Conservation (phyloP, 2,329 filamentous ascomycete species). For the Fusarium sp. region DNA sequence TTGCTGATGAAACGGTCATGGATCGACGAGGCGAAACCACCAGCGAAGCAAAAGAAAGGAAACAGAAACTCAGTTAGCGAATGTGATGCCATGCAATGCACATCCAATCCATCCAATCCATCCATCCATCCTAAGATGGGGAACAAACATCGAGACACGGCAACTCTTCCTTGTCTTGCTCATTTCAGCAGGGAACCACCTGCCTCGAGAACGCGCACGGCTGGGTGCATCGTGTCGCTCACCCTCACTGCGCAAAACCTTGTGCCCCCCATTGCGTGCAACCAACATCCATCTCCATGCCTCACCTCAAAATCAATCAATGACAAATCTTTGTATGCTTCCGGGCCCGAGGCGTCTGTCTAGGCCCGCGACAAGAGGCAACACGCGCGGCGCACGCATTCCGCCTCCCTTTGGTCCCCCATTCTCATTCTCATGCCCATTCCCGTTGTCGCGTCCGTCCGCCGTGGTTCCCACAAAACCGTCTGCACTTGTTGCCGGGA, state of each 20-base stretch:
- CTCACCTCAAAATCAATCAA: background rate
- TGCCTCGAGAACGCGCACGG: background rate
- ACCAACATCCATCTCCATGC: constrained; percentile 6
- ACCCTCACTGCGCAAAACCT: constrained; percentile 1
- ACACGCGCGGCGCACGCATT: background rate
- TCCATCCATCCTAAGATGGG: background rate
- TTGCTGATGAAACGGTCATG: background rate
- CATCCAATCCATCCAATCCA: background rate
- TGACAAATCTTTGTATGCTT: constrained; percentile 17
- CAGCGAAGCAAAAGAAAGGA: background rate
- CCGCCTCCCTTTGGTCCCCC: background rate
- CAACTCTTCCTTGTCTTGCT: background rate
- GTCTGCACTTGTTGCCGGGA: background rate
- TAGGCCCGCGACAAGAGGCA: constrained; percentile 3
- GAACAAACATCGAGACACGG: background rate
- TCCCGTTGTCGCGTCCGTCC: background rate
- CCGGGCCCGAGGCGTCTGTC: background rate
- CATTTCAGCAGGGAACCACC: background rate
- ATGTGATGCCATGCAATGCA: constrained; percentile 14
- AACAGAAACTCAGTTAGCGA: constrained; percentile 17
- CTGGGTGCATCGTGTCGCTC: background rate
- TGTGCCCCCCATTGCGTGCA: background rate
- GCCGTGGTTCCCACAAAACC: background rate
- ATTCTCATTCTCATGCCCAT: background rate
- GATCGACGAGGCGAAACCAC: background rate